Evolutionary conservation across 2,329 filamentous ascomycete species (phyloP), one percentile per base, ranked within the genome.

Genomic region (Ascochyta fabae): DNA sequence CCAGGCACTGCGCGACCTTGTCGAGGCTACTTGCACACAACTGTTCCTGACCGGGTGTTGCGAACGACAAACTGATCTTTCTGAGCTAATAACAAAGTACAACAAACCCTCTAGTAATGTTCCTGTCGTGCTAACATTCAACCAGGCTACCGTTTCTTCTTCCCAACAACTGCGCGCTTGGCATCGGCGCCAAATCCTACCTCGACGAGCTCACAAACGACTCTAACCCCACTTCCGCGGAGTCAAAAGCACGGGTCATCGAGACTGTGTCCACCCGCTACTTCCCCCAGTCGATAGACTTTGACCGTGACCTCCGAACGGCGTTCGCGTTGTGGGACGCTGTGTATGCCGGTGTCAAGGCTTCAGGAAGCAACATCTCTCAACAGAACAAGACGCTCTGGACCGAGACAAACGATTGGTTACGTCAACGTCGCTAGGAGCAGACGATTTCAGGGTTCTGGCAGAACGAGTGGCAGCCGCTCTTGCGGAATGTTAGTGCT

Each of bases 41-140:
- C 86, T 96, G 80, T 88, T 97, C 64, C 81, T 97, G 68, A 88
- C 88, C 65, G 91, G 88, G 6, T 91, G 96, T 68, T 90, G 88
- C 19, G 83, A 90, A 54, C 86, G 93, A 35, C 84, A 88, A 54
- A 77, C 67, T 8, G 74, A 81, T 51, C 77, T 79, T 73, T 78
- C 86, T 50, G 84, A 88, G 42, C 81, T 98, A 55, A 88, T 88
- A 62, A 84, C 90, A 62, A 85, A 84, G 91, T 94, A 81, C 70
- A 85, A 16, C n/a, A 27, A 9, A 6, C 27, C 8, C 10, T 27
- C 76, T 39, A 73, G 78, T 57, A 78, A 13, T 16, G 33, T 22
- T 3, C 33, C 8, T 35, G 16, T 12, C 16, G 3, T 31, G 36
- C 65, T 68, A 31, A 66, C 45, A 10, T 40, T 8, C 27, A 4